A percentile compares a stretch with the other conserved stretches of the same genome.
Evolutionary conservation across 1,139 yeast genomes (phyloP).

Genomic region (Candida buenavistaensis): DNA sequence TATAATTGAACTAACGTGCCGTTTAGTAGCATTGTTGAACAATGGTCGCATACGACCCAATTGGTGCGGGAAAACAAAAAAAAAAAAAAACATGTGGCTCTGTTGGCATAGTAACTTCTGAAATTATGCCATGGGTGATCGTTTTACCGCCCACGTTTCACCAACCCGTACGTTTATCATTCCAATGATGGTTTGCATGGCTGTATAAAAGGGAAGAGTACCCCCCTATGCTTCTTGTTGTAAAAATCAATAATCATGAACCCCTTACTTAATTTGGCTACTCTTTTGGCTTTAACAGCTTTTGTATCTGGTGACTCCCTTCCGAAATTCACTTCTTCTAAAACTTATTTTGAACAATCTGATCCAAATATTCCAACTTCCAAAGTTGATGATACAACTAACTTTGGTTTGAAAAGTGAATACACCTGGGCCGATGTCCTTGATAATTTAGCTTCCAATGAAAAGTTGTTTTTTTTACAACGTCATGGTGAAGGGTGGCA

Average conservation of each 20-base stretch:
- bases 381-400: slow-evolving; percentile 14
- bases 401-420: slow-evolving; percentile 21
- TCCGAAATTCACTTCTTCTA: neutral
- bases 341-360: slow-evolving; percentile 20
- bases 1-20: no score
- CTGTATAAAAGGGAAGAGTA: no score
- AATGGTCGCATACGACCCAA: no score
- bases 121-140: no score
- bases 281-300: neutral
- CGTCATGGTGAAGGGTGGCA: slow-evolving; percentile 47
- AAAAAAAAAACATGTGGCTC: no score
- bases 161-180: no score
- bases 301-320: neutral
- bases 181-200: no score
- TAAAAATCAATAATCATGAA: neutral
- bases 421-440: slow-evolving; percentile 18
- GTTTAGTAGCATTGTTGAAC: no score
- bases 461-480: slow-evolving; percentile 35
- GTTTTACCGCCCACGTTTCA: neutral
- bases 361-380: slow-evolving; percentile 13
- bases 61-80: no score
- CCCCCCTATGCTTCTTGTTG: neutral
- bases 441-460: slow-evolving; percentile 10
- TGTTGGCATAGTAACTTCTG: neutral
- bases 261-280: neutral